Conservation (phyloP, 2,329 filamentous ascomycete species). For the Magnaporthiopsis rhizophila region DNA sequence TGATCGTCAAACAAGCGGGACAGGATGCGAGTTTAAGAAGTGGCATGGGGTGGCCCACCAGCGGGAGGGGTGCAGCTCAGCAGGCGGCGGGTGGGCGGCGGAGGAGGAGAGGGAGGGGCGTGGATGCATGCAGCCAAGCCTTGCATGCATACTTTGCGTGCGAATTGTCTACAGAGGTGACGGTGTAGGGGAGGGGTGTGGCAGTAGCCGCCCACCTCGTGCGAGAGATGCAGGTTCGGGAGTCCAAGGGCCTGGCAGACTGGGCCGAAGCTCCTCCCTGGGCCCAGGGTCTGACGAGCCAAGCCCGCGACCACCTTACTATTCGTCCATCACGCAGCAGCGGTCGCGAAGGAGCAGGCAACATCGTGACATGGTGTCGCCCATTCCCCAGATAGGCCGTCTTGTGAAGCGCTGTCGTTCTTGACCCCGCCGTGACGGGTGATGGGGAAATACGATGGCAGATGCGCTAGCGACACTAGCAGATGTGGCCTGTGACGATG, state of each 20-base stretch:
- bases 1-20: conserved; percentile 30
- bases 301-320: not conserved
- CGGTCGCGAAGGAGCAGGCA: not conserved
- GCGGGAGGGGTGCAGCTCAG: conserved; percentile 5
- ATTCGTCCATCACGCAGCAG: not conserved
- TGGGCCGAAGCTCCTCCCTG: not conserved
- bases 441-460: not conserved
- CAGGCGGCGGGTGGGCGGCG: conserved; percentile 3
- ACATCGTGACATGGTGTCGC: not conserved
- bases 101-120: not conserved
- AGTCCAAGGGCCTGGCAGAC: not conserved
- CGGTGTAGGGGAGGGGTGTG: not conserved
- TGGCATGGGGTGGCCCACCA: conserved; percentile 22
- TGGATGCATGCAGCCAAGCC: not conserved
- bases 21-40: conserved; percentile 33
- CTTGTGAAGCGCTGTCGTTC: not conserved
- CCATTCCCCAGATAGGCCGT: not conserved
- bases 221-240: conserved; percentile 1
- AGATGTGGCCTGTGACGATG: not conserved
- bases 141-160: not conserved
- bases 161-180: not conserved
- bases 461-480: not conserved
- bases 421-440: no score
- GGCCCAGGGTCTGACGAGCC: not conserved
- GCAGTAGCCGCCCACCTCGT: not conserved